A percentile compares a stretch with the other conserved stretches of the same genome.
phyloP scores from a whole-genome alignment of 768 basidiomycete genomes.

The Pleurotus salmoneostramineus region DNA sequence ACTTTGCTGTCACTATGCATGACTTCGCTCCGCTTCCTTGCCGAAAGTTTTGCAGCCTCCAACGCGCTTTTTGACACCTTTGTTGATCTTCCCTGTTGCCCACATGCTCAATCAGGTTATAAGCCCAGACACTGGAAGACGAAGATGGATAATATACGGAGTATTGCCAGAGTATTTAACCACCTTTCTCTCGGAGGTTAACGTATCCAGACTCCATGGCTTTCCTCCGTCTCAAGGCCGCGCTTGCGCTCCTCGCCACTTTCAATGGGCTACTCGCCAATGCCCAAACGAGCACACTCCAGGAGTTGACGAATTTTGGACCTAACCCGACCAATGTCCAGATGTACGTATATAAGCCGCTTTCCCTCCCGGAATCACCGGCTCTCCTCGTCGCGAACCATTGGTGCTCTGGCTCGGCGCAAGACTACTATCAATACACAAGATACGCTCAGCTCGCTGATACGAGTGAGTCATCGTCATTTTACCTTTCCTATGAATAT shows the following conservation, averaged over 20 bases:
- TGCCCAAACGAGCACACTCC: slow-evolving; percentile 26
- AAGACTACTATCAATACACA: slow-evolving; percentile 45
- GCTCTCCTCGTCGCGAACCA: slow-evolving; percentile 51
- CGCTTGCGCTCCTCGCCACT: slow-evolving; percentile 8
- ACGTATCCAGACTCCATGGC: neutral
- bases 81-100: too few species aligned
- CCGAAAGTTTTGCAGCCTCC: too few species aligned
- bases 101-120: neutral
- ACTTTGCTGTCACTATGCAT: too few species aligned
- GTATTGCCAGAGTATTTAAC: neutral
- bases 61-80: too few species aligned
- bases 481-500: too few species aligned
- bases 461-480: neutral
- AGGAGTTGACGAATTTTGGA: slow-evolving; percentile 43
- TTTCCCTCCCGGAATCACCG: slow-evolving; percentile 30
- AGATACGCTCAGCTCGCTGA: slow-evolving; percentile 48
- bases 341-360: slow-evolving; percentile 42
- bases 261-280: slow-evolving; percentile 15
- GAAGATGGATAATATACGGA: slow-evolving; percentile 2
- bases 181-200: neutral
- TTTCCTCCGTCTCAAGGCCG: neutral
- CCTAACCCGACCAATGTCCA: slow-evolving; percentile 49
- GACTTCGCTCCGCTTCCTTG: too few species aligned
- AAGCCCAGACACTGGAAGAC: neutral
- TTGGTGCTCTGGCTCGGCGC: slow-evolving; percentile 47